These are phyloP conservation scores for Eremothecium sinecaudum DNA, from an alignment of 1,139 yeast species.

Conservation along the genomic window DNA sequence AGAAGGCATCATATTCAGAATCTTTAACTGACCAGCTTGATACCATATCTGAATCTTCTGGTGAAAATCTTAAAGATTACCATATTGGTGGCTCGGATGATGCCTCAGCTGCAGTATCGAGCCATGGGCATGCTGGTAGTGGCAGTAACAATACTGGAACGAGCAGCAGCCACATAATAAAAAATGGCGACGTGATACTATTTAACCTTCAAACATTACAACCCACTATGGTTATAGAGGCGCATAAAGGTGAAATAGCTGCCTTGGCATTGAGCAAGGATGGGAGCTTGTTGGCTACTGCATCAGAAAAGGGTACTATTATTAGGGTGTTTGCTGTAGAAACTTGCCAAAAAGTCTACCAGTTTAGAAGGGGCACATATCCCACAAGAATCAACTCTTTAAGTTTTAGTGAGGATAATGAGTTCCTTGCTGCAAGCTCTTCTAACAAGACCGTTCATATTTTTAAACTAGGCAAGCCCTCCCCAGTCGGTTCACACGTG, in stretches of 20 bases:
- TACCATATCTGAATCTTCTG: not conserved
- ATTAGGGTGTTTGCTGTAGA: conserved; percentile 80
- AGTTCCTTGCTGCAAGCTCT: conserved; percentile 71
- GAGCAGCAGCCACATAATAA: conserved; percentile 30
- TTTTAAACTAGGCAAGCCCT: conserved; percentile 45
- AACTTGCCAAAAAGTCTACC: conserved; percentile 73
- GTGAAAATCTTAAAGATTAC: conserved; percentile 1
- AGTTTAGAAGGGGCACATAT: conserved; percentile 89
- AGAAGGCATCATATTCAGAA: conserved; percentile 4
- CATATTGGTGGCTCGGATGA: conserved; percentile 1
- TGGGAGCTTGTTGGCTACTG: conserved; percentile 81
- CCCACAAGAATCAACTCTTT: conserved; percentile 83
- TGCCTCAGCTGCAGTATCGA: conserved; percentile 2
- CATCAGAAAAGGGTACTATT: conserved; percentile 92
- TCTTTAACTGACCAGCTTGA: conserved; percentile 2
- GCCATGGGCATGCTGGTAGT: conserved; percentile 8
- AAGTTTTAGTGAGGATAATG: conserved; percentile 67
- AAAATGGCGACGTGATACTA: conserved; percentile 80
- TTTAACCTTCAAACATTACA: conserved; percentile 70
- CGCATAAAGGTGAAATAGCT: conserved; percentile 81
- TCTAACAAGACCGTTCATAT: conserved; percentile 92
- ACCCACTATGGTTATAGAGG: conserved; percentile 84
- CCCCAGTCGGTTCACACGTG: conserved; percentile 10
- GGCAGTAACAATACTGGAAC: conserved; percentile 21
- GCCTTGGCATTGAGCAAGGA: conserved; percentile 69